Base-by-base conservation (phyloP, 192 early-diverging fungal genomes). In the Umbelopsis isabellina region DNA sequence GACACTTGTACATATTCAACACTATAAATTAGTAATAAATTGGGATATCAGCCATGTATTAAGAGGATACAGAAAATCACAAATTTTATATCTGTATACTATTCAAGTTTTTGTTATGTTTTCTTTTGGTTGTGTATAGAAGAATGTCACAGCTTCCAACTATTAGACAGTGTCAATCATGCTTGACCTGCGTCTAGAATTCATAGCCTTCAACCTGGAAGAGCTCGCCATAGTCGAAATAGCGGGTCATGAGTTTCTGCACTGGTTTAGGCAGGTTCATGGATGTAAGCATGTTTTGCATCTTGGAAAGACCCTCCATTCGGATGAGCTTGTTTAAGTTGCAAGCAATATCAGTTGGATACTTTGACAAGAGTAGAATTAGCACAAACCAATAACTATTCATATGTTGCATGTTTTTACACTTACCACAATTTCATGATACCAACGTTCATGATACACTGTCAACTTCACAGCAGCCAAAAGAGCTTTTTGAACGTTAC, bases 281-380 rank as follows among this genome's bases (percentile, higher is more conserved):
- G 46, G 94, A 91, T 12, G 94, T 90, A 66, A 97, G 77, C 46
- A 89, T 93, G 76, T 98, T 94, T 68, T 92, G 90, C 41, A 99
- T 93, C 76, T 98, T 98, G 66, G 92, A 91, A 47, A 97, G 80
- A 6, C 98, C 98, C 72, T 98, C 94, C 48, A 79, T 84, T 50
- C 87, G 80, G 66, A 98, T 94, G 16, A 99, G 81, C 71, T 86
- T 92, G 82, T 97, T 93, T 37, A 99, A 69, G 53, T 88, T 89
- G 61, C 86, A 78, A n/a, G 92, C 88, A 23, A 98, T 88, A 7
- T 91, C 90, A 21, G 92, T 94, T 23, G 98, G 98, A 75, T 93
- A 99, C 90, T 92, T 16, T 27, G 18, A 30, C 35, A 18, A 53
- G 27, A 8, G 13, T 7, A 33, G 18, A 61, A 11, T 18, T 11